These are phyloP conservation scores for Exophiala oligosperma DNA, from an alignment of 2,329 filamentous ascomycete genomes.

Conservation along the genomic window DNA sequence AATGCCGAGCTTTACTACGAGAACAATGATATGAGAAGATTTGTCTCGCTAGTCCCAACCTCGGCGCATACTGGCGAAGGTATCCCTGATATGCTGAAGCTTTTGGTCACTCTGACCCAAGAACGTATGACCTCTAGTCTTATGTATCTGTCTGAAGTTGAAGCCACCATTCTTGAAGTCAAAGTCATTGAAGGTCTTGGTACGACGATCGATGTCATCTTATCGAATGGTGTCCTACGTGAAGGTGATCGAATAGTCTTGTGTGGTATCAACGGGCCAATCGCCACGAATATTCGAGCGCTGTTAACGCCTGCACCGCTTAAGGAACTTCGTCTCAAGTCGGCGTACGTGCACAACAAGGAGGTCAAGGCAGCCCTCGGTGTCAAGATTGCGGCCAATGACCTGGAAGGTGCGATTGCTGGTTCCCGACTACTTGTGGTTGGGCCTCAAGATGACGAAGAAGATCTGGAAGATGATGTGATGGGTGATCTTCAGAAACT, in stretches of 20 bases:
- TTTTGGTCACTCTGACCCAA: slow-evolving; percentile 87
- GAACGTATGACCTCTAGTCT: slow-evolving; percentile 95
- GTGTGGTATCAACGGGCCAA: slow-evolving; percentile 95
- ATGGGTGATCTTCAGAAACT: slow-evolving; percentile 91
- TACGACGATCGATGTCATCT: slow-evolving; percentile 95
- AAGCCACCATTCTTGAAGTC: slow-evolving; percentile 96
- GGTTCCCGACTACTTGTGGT: slow-evolving; percentile 93
- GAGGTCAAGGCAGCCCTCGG: slow-evolving; percentile 97
- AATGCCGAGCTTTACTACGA: slow-evolving; percentile 96
- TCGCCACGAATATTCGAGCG: slow-evolving; percentile 91
- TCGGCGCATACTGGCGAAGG: slow-evolving; percentile 98
- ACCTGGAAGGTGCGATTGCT: slow-evolving; percentile 92
- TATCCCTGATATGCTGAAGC: slow-evolving; percentile 97
- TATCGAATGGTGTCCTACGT: slow-evolving; percentile 90
- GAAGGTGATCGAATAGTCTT: slow-evolving; percentile 94
- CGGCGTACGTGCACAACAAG: slow-evolving; percentile 97
- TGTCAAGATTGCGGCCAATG: slow-evolving; percentile 97
- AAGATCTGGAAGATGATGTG: slow-evolving; percentile 94
- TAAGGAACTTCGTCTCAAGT: slow-evolving; percentile 93
- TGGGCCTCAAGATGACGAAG: slow-evolving; percentile 92
- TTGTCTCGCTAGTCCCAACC: slow-evolving; percentile 94
- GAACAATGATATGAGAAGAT: slow-evolving; percentile 95
- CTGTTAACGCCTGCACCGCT: slow-evolving; percentile 89
- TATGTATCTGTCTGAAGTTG: slow-evolving; percentile 98
- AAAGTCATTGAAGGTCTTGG: slow-evolving; percentile 99